Conservation (phyloP, 2,329 filamentous ascomycete genomes). For the Penicillium sp. region DNA sequence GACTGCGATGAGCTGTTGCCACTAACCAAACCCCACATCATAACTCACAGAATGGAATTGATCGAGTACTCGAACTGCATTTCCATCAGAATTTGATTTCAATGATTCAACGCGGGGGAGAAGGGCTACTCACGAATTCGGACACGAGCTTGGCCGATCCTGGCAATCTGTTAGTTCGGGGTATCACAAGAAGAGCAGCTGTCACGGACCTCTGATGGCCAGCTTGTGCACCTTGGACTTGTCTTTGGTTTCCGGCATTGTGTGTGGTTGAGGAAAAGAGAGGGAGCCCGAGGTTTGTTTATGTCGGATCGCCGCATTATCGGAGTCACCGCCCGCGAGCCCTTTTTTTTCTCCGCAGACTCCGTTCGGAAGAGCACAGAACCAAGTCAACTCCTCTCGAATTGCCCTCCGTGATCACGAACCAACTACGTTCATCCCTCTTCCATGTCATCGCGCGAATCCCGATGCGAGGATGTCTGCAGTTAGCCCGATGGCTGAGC, state of each 20-base stretch:
- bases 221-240: constrained; percentile 95
- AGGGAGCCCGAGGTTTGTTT: constrained; percentile 33
- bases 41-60: constrained; percentile 81
- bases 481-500: constrained; percentile 47
- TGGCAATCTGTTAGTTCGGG: constrained; percentile 37
- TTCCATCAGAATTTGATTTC: constrained; percentile 34
- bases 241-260: constrained; percentile 53
- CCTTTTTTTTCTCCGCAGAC: constrained; percentile 36
- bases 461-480: constrained; percentile 50
- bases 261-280: constrained; percentile 11
- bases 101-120: neutral
- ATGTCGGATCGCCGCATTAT: constrained; percentile 38
- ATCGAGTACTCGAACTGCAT: constrained; percentile 90
- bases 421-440: constrained; percentile 2
- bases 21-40: neutral
- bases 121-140: constrained; percentile 72
- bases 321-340: constrained; percentile 25
- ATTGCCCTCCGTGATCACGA: constrained; percentile 2
- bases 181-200: neutral
- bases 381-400: constrained; percentile 2
- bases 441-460: constrained; percentile 36
- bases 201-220: constrained; percentile 52
- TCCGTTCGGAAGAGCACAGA: constrained; percentile 1
- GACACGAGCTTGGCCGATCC: constrained; percentile 81
- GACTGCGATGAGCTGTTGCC: constrained; percentile 19